Evolutionary conservation across 2,329 filamentous ascomycete genomes (phyloP).

Genomic region (Aciculosporium take): DNA sequence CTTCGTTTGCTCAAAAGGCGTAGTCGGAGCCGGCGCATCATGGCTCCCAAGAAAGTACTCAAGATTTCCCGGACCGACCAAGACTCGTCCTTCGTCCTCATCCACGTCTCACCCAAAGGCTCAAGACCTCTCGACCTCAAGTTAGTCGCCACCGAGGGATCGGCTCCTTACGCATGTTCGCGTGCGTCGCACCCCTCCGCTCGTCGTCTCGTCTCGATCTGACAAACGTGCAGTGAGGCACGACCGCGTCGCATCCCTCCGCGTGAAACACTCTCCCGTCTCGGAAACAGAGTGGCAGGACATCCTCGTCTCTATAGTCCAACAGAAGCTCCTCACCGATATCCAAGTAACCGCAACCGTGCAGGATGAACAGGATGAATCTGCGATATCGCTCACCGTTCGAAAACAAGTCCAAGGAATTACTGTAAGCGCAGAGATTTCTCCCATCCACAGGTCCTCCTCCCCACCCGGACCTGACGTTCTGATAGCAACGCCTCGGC

Average conservation of each 20-base stretch:
- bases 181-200: conserved; percentile 27
- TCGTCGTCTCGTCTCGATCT: background rate
- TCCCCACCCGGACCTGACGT: conserved; percentile 6
- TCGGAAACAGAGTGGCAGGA: conserved; percentile 52
- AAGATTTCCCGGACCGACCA: conserved; percentile 43
- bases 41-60: conserved; percentile 28
- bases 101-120: conserved; percentile 40
- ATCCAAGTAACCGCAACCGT: conserved; percentile 48
- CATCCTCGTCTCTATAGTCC: conserved; percentile 43
- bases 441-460: background rate
- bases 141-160: conserved; percentile 54
- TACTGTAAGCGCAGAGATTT: conserved; percentile 33
- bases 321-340: conserved; percentile 34
- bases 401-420: conserved; percentile 54
- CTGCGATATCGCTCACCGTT: conserved; percentile 44
- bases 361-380: conserved; percentile 33
- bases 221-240: conserved; percentile 36
- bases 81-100: conserved; percentile 40
- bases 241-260: conserved; percentile 36
- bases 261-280: conserved; percentile 38
- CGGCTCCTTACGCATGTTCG: conserved; percentile 41
- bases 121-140: conserved; percentile 47
- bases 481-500: conserved; percentile 51
- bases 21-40: conserved; percentile 4
- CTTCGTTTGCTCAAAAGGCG: no score